Evolutionary conservation across 129 eudicot genomes (phyloP), one percentile per base, ranked within the genome.

Genomic region (Calendula officinalis): DNA sequence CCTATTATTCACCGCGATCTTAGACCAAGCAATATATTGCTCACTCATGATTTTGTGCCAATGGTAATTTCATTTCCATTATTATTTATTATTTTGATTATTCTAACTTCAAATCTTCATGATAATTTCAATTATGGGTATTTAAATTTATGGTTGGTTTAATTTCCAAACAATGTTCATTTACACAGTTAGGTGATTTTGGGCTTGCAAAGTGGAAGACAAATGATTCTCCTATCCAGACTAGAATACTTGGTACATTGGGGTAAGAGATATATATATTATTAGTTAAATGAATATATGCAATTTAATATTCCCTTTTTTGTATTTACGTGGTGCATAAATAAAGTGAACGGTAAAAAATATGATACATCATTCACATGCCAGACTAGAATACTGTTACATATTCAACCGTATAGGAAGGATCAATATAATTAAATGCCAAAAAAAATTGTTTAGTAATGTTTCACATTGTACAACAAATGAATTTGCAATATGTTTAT

Each of bases 121-220:
- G 62, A 41, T 41, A 33, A 40, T 5, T 61, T 47, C 37, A 35
- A 32, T 56, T 61, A 30, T 39, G 16, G 50, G 58, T 35, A 43
- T 45, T 52, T 11, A 32, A 12, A 32, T 40, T 33, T 72, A 5
- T 55, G 45, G 50, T 53, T 57, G 33, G 34, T 22, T 5, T 66
- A 33, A 73, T 30, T n/a, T n/a, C 12, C 55, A 14, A 39, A 46
- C 62, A 42, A 52, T 68, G 48, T 50, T 51, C 12, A 16, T 67
- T 9, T 36, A 10, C 27, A 56, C 77, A 88, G 95, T 67, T 88
- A 47, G 91, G 91, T 57, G 96, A 84, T 74, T 88, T 88, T 77
- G 96, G 96, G 62, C 96, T 88, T 49, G 96, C 96, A 58, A 88
- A 72, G 68, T 88, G 96, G 96, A 88, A 82, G 64, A 64, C 75